Base-by-base conservation (phyloP, 352 stramenopile genomes). In the Phytophthora pinifolia region DNA sequence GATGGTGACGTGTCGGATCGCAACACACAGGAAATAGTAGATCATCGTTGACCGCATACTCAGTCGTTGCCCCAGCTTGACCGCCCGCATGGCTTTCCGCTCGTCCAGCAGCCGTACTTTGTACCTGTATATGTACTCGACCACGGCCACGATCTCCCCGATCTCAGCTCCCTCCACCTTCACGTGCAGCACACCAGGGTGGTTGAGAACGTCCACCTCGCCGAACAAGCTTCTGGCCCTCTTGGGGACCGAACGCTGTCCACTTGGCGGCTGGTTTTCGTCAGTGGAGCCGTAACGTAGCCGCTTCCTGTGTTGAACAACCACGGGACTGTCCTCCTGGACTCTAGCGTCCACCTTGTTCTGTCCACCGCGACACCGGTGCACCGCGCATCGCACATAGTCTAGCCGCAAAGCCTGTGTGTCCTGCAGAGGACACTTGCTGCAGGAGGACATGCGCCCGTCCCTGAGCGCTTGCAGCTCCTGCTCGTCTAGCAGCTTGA, bases 91-190 rank as follows among this genome's bases (percentile, higher is more conserved):
- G 0, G 74, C 76, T 27, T 65, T 74, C 15, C 15, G 37, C 8
- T 70, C 60, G 22, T 71, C 32, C 0, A 79, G 41, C 3, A 80
- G 58, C 8, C 65, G 58, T 14, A 75, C 59, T 13, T 71, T 62
- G 35, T 70, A 61, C 3, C 67, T 67, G 57, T 88, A 83, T 18
- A 86, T 51, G 41, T 81, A 91, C 54, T 91, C 80, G 10, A 91
- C 51, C 1, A 67, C 36, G 2, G 65, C 67, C n/a, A 79, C 81
- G 1, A 84, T 37, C 1, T 72, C 74, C 32, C 54, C 67, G n/a
- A 78, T 42, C 17, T 59, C 68, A 1, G 72, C 59, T 4, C 56
- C 58, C 13, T 70, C 29, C 17, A 88, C 59, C 54, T 83, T 58
- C 6, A 88, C 68, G 17, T 83, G 70, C 47, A 82, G 46, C 1